Evolutionary conservation across 495 filamentous ascomycete species (phyloP).

Genomic region (Geoglossum glabrum): DNA sequence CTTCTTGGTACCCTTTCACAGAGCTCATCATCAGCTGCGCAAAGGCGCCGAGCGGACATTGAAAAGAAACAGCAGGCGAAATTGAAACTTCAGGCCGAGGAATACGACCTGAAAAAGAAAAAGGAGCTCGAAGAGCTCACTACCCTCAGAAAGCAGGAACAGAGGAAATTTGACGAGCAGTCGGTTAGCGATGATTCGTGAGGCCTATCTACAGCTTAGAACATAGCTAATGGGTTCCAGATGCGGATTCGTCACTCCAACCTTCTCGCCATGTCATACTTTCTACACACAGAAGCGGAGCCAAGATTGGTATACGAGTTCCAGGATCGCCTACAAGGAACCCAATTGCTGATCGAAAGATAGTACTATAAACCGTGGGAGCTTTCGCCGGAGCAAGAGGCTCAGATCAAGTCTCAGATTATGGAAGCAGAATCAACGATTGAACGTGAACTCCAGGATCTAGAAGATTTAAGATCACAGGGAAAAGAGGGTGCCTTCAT

Average conservation of each 20-base stretch:
- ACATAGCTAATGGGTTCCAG: conserved; percentile 26
- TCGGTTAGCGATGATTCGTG: conserved; percentile 33
- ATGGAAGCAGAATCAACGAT: conserved; percentile 29
- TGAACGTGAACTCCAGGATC: conserved; percentile 24
- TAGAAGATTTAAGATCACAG: conserved; percentile 8
- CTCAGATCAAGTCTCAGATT: conserved; percentile 38
- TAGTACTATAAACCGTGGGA: conserved; percentile 89
- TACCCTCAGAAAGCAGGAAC: conserved; percentile 40
- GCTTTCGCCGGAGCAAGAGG: conserved; percentile 39
- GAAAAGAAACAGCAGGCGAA: conserved; percentile 79
- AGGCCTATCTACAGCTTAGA: not conserved
- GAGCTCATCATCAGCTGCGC: conserved; percentile 42
- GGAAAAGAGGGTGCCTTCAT: conserved; percentile 4
- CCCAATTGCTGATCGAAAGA: conserved; percentile 1
- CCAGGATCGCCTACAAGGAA: not conserved
- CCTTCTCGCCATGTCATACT: conserved; percentile 51
- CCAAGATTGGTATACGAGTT: conserved; percentile 51
- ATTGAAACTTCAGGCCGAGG: conserved; percentile 49
- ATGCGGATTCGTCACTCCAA: conserved; percentile 62
- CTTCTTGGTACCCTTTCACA: conserved; percentile 76
- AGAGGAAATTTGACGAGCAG: conserved; percentile 58
- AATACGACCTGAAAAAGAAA: conserved; percentile 47
- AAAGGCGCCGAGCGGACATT: conserved; percentile 68
- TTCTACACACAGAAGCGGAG: conserved; percentile 48
- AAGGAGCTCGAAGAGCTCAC: conserved; percentile 39